phyloP scores from a whole-genome alignment of 768 basidiomycete species.

The Mycena metata region DNA sequence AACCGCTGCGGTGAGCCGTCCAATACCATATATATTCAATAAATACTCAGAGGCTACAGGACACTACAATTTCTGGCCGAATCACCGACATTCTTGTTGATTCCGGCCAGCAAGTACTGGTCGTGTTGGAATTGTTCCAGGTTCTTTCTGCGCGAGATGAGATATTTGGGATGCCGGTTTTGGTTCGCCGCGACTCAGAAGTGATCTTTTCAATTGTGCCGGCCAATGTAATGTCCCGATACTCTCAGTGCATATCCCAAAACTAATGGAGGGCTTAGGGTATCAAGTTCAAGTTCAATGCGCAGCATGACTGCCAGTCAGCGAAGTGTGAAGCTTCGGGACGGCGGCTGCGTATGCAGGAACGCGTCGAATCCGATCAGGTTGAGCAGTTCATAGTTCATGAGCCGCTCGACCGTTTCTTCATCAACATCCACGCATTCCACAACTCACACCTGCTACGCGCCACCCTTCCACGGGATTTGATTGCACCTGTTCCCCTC shows the following conservation, averaged over 20 bases:
- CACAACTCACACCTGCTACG: slow-evolving; percentile 12
- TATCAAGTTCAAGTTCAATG: slow-evolving; percentile 41
- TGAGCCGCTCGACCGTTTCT: slow-evolving; percentile 25
- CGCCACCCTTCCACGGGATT: slow-evolving; percentile 17
- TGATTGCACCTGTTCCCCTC: slow-evolving; percentile 15
- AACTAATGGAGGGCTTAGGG: not conserved
- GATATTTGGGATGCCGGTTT: slow-evolving; percentile 13
- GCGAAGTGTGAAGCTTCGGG: slow-evolving; percentile 31
- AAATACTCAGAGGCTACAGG: no score
- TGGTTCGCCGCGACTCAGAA: slow-evolving; percentile 5
- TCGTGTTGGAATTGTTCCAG: no score
- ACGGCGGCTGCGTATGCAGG: slow-evolving; percentile 29
- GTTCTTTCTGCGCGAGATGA: not conserved
- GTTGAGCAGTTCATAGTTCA: slow-evolving; percentile 32
- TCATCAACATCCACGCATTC: slow-evolving; percentile 41
- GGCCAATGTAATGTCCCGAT: not conserved
- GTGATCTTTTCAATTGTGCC: slow-evolving; percentile 1
- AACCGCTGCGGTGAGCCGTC: not conserved
- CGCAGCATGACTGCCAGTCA: slow-evolving; percentile 41
- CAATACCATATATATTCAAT: not conserved
- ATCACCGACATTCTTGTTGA: slow-evolving; percentile 4
- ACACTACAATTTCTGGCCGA: slow-evolving; percentile 3
- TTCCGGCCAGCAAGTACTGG: not conserved
- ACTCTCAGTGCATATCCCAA: not conserved
- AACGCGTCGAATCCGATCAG: slow-evolving; percentile 30